Evolutionary conservation across 345 rosid species (phyloP), one percentile per base, ranked within the genome.

Genomic region (Arabis hirsuta): DNA sequence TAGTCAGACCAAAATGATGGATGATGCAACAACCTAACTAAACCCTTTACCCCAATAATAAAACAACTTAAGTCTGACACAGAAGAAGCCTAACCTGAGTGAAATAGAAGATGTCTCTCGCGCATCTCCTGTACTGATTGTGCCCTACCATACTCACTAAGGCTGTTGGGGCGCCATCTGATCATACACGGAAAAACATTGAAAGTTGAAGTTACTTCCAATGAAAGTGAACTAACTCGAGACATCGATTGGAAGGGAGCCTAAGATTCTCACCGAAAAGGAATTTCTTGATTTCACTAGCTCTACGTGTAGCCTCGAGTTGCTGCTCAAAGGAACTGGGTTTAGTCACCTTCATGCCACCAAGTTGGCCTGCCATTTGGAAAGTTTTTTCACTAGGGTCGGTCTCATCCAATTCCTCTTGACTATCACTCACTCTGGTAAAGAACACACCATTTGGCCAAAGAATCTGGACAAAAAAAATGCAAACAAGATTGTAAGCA

Each of bases 371-470:
- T 12, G 62, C 68, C 6, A 70, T 73, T 75, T 82, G 85, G 58
- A 73, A 81, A 54, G 77, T 53, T 24, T 73, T 76, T 65, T 73
- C 81, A 31, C 74, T 73, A 11, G 67, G 71, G 69, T 76, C 82
- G 61, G 50, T 62, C 68, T 63, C 75, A 63, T 82, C 87, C 7
- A 29, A 69, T 65, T 55, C 56, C 65, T 78, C 69, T 69, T 63
- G 83, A 44, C 71, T 14, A 61, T 63, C 83, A 60, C 81, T 60
- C 27, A 84, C 45, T 73, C 65, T 86, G 39, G 90, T 80, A 71
- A 95, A 91, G 89, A 96, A 96, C 53, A 67, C 76, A 31, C 97
- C 99, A 73, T 78, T 81, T 6, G 99, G 99, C 99, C 99, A 96
- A 12, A 96, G 90, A 78, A 84, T 51, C 99, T 96, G 82, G 34